A percentile compares a stretch with the other conserved stretches of the same genome.
Evolutionary conservation across 2,329 filamentous ascomycete species (phyloP).

Genomic region (Escovopsis weberi): DNA sequence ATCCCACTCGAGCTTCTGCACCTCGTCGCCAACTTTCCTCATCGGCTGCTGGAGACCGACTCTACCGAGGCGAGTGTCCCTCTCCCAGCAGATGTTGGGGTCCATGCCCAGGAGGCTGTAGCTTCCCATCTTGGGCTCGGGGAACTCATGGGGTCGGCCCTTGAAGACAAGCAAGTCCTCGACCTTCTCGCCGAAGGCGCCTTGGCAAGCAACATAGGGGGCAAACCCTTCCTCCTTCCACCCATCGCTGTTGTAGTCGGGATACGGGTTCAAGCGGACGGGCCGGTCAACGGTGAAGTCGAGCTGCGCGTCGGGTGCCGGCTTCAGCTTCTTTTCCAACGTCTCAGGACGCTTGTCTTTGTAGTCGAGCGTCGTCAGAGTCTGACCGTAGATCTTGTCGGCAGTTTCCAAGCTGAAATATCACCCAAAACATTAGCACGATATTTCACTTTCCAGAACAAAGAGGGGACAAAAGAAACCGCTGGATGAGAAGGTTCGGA

Average conservation of each 20-base stretch:
- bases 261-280: slow-evolving; percentile 55
- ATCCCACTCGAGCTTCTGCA: slow-evolving; percentile 40
- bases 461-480: too few relatives aligned
- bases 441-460: too few relatives aligned
- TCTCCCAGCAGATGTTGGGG: slow-evolving; percentile 49
- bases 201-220: slow-evolving; percentile 47
- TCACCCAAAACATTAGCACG: not conserved
- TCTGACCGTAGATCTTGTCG: slow-evolving; percentile 43
- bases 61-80: slow-evolving; percentile 52
- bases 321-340: slow-evolving; percentile 16
- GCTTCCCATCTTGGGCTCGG: slow-evolving; percentile 46
- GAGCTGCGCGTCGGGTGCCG: slow-evolving; percentile 19
- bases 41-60: slow-evolving; percentile 42
- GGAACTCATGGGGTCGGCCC: slow-evolving; percentile 43
- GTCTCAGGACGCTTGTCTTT: slow-evolving; percentile 23
- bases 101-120: slow-evolving; percentile 47
- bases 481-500: too few relatives aligned
- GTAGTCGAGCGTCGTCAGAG: slow-evolving; percentile 30
- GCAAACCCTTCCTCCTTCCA: slow-evolving; percentile 46
- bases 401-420: slow-evolving; percentile 26
- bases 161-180: slow-evolving; percentile 53
- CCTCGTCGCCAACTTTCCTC: slow-evolving; percentile 27
- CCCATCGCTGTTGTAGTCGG: slow-evolving; percentile 47
- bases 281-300: slow-evolving; percentile 32
- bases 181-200: slow-evolving; percentile 43